phyloP scores from a whole-genome alignment of 2,329 filamentous ascomycete species.

The Leptographium radiaticola region DNA sequence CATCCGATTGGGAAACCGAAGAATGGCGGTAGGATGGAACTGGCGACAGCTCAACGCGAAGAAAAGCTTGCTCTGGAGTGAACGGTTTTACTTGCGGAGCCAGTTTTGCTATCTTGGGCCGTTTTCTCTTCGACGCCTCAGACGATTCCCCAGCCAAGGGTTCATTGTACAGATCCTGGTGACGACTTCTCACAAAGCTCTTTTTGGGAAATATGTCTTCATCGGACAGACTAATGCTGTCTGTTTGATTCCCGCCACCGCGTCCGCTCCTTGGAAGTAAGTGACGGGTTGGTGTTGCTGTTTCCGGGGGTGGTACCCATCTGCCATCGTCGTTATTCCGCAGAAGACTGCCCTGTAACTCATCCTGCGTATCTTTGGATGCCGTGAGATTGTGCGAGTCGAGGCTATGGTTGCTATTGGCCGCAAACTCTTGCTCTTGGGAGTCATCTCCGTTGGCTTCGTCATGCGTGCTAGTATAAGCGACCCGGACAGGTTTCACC shows the following conservation, averaged over 20 bases:
- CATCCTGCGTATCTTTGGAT: background rate
- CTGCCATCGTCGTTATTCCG: background rate
- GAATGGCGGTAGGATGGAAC: background rate
- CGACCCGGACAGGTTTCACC: slow-evolving; percentile 35
- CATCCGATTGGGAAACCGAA: background rate
- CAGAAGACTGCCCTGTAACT: slow-evolving; percentile 3
- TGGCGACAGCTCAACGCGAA: slow-evolving; percentile 8
- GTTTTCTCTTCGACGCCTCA: slow-evolving; percentile 9
- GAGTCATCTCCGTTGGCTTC: slow-evolving; percentile 26
- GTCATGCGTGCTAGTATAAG: slow-evolving; percentile 16
- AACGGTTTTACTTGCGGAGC: background rate
- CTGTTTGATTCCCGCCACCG: slow-evolving; percentile 16
- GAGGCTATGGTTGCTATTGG: slow-evolving; percentile 20
- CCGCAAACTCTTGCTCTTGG: slow-evolving; percentile 35
- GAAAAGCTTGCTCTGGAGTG: slow-evolving; percentile 5
- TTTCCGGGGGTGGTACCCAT: slow-evolving; percentile 17
- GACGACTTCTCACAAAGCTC: slow-evolving; percentile 11
- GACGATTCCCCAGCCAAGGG: background rate
- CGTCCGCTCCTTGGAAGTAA: slow-evolving; percentile 16
- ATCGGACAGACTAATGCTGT: slow-evolving; percentile 18
- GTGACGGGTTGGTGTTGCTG: slow-evolving; percentile 13
- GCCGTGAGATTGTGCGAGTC: background rate
- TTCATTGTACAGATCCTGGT: slow-evolving; percentile 1
- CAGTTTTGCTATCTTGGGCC: slow-evolving; percentile 3
- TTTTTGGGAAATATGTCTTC: slow-evolving; percentile 19